phyloP scores from a whole-genome alignment of 2,329 filamentous ascomycete species.

The Paraconiothyrium sp. region DNA sequence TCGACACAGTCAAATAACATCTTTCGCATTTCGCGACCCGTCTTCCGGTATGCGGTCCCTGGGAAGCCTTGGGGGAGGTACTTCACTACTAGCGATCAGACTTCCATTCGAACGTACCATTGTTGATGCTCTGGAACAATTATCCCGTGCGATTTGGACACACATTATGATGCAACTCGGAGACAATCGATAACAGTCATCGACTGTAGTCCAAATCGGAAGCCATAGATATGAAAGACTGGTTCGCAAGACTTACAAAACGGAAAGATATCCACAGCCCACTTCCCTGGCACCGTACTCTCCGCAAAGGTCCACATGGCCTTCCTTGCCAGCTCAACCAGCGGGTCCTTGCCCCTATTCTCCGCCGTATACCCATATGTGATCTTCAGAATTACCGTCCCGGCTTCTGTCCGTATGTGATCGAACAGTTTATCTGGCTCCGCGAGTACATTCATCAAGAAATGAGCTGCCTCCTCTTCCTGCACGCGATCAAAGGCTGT shows the following conservation, averaged over 20 bases:
- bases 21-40: constrained; percentile 44
- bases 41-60: constrained; percentile 55
- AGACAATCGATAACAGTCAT: too few species aligned
- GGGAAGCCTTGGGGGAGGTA: constrained; percentile 58
- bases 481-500: constrained; percentile 32
- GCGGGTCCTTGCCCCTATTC: constrained; percentile 51
- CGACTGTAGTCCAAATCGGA: too few species aligned
- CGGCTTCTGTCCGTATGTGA: constrained; percentile 39
- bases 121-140: too few species aligned
- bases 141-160: too few species aligned
- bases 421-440: constrained; percentile 30
- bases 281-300: constrained; percentile 55
- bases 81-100: constrained; percentile 31
- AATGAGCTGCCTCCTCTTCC: constrained; percentile 34
- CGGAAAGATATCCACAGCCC: constrained; percentile 59
- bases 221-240: neutral
- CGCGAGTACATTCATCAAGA: constrained; percentile 29
- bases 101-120: neutral
- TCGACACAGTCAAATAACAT: constrained; percentile 38
- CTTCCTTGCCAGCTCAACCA: constrained; percentile 54
- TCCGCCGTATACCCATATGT: constrained; percentile 56
- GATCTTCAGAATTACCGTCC: constrained; percentile 38
- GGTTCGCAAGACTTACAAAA: constrained; percentile 38
- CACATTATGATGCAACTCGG: too few species aligned
- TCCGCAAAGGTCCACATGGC: constrained; percentile 54